Evolutionary conservation across 2,329 filamentous ascomycete species (phyloP).

Genomic region (Talaromyces amestolkiae): DNA sequence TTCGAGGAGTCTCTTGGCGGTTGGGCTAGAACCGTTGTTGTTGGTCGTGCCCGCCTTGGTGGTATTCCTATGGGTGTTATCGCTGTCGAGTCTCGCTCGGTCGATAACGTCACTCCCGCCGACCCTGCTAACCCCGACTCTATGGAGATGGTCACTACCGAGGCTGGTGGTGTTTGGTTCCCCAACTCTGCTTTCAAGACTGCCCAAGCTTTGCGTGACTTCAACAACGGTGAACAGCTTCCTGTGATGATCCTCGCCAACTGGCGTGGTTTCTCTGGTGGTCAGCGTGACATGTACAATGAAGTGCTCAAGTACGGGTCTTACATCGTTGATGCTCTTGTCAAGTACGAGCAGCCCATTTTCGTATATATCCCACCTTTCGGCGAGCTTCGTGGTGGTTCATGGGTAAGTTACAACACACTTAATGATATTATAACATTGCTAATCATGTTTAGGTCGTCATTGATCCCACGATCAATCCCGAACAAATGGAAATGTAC

Average conservation of each 20-base stretch:
- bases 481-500: conserved; percentile 98
- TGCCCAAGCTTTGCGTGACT: conserved; percentile 96
- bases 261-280: conserved; percentile 99
- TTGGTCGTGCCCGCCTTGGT: conserved; percentile 91
- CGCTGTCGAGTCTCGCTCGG: conserved; percentile 88
- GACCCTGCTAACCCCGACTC: conserved; percentile 98
- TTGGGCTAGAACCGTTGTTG: conserved; percentile 95
- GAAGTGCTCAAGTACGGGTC: conserved; percentile 99
- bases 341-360: conserved; percentile 97
- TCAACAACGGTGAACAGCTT: conserved; percentile 98
- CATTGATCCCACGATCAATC: conserved; percentile 97
- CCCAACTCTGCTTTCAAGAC: conserved; percentile 99
- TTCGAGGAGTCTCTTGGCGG: conserved; percentile 96
- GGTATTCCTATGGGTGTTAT: conserved; percentile 99
- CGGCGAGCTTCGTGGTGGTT: conserved; percentile 96
- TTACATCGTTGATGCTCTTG: conserved; percentile 96
- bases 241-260: conserved; percentile 99
- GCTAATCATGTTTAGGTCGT: conserved; percentile 63
- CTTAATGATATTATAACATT: not conserved
- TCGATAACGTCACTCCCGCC: conserved; percentile 94
- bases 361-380: conserved; percentile 98
- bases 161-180: conserved; percentile 99
- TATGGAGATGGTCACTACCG: conserved; percentile 88
- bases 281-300: conserved; percentile 99
- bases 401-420: conserved; percentile 63